Evolutionary conservation across 1,284 basidiomycete genomes (phyloP), one percentile per base, ranked within the genome.

Genomic region (Prillingera fragicola): DNA sequence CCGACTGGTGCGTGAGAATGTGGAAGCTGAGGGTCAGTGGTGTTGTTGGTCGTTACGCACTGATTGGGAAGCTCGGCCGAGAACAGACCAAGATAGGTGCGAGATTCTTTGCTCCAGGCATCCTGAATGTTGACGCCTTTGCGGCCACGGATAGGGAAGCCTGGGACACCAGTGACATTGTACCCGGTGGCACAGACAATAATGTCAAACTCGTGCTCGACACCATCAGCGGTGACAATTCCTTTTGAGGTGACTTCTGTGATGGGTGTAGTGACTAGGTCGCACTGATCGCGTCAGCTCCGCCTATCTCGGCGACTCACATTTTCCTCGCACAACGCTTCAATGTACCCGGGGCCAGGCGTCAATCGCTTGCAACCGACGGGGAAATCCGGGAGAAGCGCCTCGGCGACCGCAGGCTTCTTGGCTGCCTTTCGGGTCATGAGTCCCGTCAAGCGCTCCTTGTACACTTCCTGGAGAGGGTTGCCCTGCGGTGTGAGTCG

Each of bases 271-370:
- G 44, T 41, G 19, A 54, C 46, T 15, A 63, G 44, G 10, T 58
- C 47, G 26, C 45, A 48, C 29, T n/a, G 15, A 5, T n/a, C 7
- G 15, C 14, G 19, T 27, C 24, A 38, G 36, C 6, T 19, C 4
- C 15, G 12, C 12, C 1, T 18, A 10, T 12, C 26, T 19, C n/a
- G n/a, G n/a, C n/a, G 5, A 24, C 29, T 21, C 22, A 65, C 63
- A 19, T 69, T 65, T 38, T 51, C 46, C 38, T 53, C 44, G 24
- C 53, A 46, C n/a, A 69, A 45, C 3, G 64, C 60, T 38, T 67
- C 63, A 34, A 69, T 56, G 50, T 62, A 69, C 5, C 65, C 65
- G 14, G 58, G 58, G 0, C 67, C 67, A 9, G 67, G 67, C 1
- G 65, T 68, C 1, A 62, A 52, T 4, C 66, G 50, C 29, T 46